Conservation (phyloP, 2,329 filamentous ascomycete genomes). For the Epichloe sp. region DNA sequence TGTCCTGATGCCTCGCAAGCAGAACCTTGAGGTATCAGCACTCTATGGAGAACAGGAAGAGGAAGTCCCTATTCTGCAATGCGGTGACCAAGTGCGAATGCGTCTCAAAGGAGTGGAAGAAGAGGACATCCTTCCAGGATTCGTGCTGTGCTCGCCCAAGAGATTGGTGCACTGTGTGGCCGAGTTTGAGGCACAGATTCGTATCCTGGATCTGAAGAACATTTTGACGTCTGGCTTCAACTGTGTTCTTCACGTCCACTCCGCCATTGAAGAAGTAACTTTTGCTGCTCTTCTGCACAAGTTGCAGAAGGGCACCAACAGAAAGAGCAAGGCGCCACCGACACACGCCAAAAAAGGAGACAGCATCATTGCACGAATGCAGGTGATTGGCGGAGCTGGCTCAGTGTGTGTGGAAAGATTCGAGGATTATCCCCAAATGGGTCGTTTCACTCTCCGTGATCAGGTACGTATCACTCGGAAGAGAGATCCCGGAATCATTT, state of each 20-base stretch:
- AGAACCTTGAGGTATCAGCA: constrained; percentile 66
- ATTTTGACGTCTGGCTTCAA: constrained; percentile 94
- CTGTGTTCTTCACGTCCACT: constrained; percentile 94
- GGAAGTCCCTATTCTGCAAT: constrained; percentile 67
- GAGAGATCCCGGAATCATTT: neutral
- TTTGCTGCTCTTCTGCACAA: constrained; percentile 82
- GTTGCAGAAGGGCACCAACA: constrained; percentile 82
- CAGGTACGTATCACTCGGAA: constrained; percentile 42
- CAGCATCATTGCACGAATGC: constrained; percentile 82
- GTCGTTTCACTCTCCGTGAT: constrained; percentile 79
- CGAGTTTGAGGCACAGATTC: constrained; percentile 90
- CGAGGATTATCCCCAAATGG: constrained; percentile 90
- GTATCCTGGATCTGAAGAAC: constrained; percentile 84
- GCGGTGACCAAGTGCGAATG: constrained; percentile 87
- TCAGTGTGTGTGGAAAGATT: constrained; percentile 88
- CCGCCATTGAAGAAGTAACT: constrained; percentile 94
- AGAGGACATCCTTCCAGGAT: constrained; percentile 90
- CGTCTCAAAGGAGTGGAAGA: constrained; percentile 92
- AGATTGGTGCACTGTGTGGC: constrained; percentile 82
- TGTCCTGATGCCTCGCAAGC: constrained; percentile 92
- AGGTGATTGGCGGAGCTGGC: constrained; percentile 74
- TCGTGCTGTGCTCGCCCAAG: constrained; percentile 91
- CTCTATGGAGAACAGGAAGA: constrained; percentile 95
- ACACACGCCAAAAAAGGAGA: constrained; percentile 76
- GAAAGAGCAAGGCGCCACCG: constrained; percentile 87